A percentile compares a stretch with the other conserved stretches of the same genome.
Conservation (phyloP, 352 stramenopile species). For the Elongisporangium anandrum region DNA sequence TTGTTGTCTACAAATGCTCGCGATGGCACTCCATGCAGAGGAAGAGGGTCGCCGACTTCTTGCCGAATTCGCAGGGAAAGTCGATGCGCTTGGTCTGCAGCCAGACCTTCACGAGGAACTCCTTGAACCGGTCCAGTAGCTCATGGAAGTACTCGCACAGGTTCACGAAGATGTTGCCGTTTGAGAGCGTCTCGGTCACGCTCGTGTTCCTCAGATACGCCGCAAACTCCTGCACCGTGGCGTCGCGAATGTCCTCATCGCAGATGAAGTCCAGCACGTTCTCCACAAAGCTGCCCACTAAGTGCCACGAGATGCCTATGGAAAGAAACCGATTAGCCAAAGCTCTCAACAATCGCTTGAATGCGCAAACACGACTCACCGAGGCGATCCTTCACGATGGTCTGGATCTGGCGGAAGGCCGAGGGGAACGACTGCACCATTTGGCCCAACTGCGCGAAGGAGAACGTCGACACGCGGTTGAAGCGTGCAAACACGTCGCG, state of each 20-base stretch:
- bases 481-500: conserved; percentile 60
- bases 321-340: neutral
- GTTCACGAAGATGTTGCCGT: conserved; percentile 58
- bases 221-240: conserved; percentile 52
- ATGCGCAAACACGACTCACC: conserved; percentile 8
- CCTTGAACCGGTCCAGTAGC: conserved; percentile 60
- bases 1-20: conserved; percentile 47
- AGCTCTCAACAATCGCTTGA: neutral
- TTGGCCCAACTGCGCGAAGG: conserved; percentile 52
- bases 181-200: conserved; percentile 7
- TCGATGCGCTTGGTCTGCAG: conserved; percentile 46
- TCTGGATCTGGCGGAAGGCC: conserved; percentile 60
- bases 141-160: conserved; percentile 60
- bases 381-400: conserved; percentile 45
- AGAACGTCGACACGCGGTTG: conserved; percentile 34
- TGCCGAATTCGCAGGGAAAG: conserved; percentile 77
- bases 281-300: conserved; percentile 56
- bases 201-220: conserved; percentile 43
- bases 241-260: conserved; percentile 72
- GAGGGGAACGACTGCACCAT: conserved; percentile 62
- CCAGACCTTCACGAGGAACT: conserved; percentile 59
- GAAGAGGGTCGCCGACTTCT: conserved; percentile 71
- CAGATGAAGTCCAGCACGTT: conserved; percentile 63
- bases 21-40: conserved; percentile 84
- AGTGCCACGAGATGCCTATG: conserved; percentile 51